These are phyloP conservation scores for Boletales sp. DNA, from an alignment of 768 basidiomycete species.

Conservation along the genomic window DNA sequence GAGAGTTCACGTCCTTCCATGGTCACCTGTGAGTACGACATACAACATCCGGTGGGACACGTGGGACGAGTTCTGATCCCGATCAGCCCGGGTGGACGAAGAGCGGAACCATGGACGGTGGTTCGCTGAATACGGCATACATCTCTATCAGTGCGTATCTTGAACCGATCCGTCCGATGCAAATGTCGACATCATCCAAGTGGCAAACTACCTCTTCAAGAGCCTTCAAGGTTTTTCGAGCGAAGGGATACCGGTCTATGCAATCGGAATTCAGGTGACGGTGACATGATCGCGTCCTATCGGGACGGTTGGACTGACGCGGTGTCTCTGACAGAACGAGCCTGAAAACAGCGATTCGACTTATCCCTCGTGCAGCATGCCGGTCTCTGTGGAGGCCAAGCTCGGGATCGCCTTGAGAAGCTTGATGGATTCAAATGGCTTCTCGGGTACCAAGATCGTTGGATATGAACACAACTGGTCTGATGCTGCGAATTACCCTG, in stretches of 20 bases:
- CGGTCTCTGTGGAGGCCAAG: constrained; percentile 51
- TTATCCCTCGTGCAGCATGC: constrained; percentile 63
- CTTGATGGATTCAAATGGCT: constrained; percentile 60
- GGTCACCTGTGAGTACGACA: constrained; percentile 60
- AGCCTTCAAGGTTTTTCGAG: constrained; percentile 63
- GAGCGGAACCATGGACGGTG: constrained; percentile 63
- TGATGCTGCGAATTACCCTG: constrained; percentile 59
- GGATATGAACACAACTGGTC: constrained; percentile 78
- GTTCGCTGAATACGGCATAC: constrained; percentile 50
- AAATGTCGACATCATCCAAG: constrained; percentile 32
- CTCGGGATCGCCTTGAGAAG: constrained; percentile 54
- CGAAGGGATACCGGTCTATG: constrained; percentile 59
- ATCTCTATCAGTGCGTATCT: constrained; percentile 43
- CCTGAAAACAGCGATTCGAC: constrained; percentile 56
- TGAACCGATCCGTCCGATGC: background rate
- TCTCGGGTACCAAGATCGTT: constrained; percentile 56
- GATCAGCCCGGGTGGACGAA: constrained; percentile 80
- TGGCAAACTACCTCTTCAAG: constrained; percentile 71
- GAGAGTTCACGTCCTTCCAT: constrained; percentile 60
- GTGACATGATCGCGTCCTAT: background rate
- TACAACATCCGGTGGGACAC: too few species aligned
- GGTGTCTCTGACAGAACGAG: constrained; percentile 41
- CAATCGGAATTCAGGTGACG: constrained; percentile 52
- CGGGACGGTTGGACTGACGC: background rate
- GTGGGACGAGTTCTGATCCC: background rate